These are phyloP conservation scores for Penicillium sp. DNA, from an alignment of 2,329 filamentous ascomycete species.

Conservation along the genomic window DNA sequence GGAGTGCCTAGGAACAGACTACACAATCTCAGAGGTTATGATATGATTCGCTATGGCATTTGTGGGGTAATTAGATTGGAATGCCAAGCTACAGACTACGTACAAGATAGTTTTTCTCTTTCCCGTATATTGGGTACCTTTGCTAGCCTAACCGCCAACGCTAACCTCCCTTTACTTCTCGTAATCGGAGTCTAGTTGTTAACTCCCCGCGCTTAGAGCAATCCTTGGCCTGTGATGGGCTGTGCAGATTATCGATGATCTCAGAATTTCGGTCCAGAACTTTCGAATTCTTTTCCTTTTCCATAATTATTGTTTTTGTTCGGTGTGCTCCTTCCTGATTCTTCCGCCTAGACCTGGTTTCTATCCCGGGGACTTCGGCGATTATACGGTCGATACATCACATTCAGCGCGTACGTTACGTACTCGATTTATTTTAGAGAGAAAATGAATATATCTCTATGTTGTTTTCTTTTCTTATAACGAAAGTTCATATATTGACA, in stretches of 20 bases:
- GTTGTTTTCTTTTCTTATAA: not conserved
- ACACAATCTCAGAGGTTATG: not conserved
- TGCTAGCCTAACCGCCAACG: not conserved
- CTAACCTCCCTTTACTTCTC: not conserved
- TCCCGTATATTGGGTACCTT: not conserved
- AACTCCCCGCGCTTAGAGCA: constrained; percentile 11
- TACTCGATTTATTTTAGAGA: not conserved
- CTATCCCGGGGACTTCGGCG: not conserved
- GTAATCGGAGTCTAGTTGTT: constrained; percentile 12
- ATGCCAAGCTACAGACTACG: not conserved
- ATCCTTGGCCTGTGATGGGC: constrained; percentile 6
- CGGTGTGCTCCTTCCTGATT: not conserved
- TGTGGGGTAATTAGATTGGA: constrained; percentile 8
- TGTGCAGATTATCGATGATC: constrained; percentile 8
- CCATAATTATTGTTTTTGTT: not conserved
- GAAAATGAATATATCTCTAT: not conserved
- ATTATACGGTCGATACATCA: constrained; percentile 1
- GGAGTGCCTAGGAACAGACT: not conserved
- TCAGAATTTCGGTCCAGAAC: constrained; percentile 2
- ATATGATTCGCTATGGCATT: constrained; percentile 3
- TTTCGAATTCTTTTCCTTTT: too few relatives aligned
- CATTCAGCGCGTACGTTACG: not conserved
- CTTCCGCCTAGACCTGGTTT: not conserved
- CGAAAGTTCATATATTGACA: constrained; percentile 4
- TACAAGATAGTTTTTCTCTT: not conserved